A percentile compares a stretch with the other conserved stretches of the same genome.
These are phyloP conservation scores for Daldinia sp. DNA, from an alignment of 2,329 filamentous ascomycete species.

Conservation along the genomic window DNA sequence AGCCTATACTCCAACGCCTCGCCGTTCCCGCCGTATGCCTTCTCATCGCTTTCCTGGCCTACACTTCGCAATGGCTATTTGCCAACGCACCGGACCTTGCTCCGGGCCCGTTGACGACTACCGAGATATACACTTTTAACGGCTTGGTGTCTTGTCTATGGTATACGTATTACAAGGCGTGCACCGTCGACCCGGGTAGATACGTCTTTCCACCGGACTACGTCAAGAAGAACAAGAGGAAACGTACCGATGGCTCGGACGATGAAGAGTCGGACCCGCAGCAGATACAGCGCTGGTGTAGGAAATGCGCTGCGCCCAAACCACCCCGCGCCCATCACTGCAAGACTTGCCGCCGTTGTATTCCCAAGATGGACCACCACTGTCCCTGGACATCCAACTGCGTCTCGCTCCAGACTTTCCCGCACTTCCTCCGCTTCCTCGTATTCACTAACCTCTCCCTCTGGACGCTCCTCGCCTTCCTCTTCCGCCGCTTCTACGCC, in stretches of 20 bases:
- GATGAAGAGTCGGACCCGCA: slow-evolving; percentile 32
- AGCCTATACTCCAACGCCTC: slow-evolving; percentile 57
- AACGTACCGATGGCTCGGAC: slow-evolving; percentile 31
- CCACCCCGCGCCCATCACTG: slow-evolving; percentile 85
- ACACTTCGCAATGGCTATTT: slow-evolving; percentile 77
- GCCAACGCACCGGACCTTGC: slow-evolving; percentile 63
- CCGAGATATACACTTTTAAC: slow-evolving; percentile 72
- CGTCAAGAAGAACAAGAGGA: slow-evolving; percentile 42
- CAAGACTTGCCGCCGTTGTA: slow-evolving; percentile 75
- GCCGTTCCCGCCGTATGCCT: slow-evolving; percentile 73
- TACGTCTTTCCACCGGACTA: slow-evolving; percentile 53
- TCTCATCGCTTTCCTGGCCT: slow-evolving; percentile 74
- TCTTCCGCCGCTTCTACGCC: slow-evolving; percentile 65
- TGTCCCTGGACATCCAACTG: slow-evolving; percentile 88
- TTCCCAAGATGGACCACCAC: slow-evolving; percentile 86
- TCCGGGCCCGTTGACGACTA: slow-evolving; percentile 65
- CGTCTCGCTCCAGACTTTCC: slow-evolving; percentile 82
- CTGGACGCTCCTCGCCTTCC: slow-evolving; percentile 66
- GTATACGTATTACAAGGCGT: slow-evolving; percentile 72
- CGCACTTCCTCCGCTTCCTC: slow-evolving; percentile 83
- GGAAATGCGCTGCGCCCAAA: slow-evolving; percentile 77
- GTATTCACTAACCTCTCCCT: slow-evolving; percentile 72
- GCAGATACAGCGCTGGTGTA: slow-evolving; percentile 67
- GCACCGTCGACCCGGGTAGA: slow-evolving; percentile 65
- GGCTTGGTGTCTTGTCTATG: slow-evolving; percentile 68